Base-by-base conservation (phyloP, 23 red algal species). In the Gracilaria gracilis region DNA sequence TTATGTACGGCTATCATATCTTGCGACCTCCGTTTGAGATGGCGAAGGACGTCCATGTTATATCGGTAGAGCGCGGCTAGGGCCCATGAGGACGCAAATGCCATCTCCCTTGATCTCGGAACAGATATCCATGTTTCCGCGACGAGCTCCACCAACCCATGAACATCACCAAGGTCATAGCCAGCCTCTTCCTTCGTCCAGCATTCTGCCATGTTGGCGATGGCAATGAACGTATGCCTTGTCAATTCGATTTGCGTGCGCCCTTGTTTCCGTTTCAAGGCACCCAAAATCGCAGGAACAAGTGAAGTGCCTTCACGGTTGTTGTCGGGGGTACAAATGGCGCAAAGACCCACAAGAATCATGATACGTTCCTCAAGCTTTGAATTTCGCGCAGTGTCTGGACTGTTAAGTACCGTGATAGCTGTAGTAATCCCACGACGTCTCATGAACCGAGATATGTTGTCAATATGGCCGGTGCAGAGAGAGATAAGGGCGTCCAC, bases 401-500 rank as follows among this genome's bases (percentile, higher is more conserved):
- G 29, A 25, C 25, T 38, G 9, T 48, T 62, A 35, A 90, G 29
- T 0, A 81, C 20, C 0, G 50, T 40, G 20, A 90, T 61, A 54
- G 87, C 78, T 27, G 75, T 78, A 24, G 51, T 21, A 69, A 92
- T 62, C 1, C 61, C 89, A 20, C 80, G 61, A 12, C 58, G 58
- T 47, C 89, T 61, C 89, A 92, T 84, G 65, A 84, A 25, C 11
- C 89, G 57, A 13, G 89, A 92, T 17, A 92, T 71, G 50, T 92
- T 92, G 32, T 92, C 89, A 42, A 92, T 79, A 79, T 92, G 89
- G 0, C 79, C 89, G 20, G 61, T 24, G 49, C 58, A 77, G 31
- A 92, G 61, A 0, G 80, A 73, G 49, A 78, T 58, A 13, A 92
- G 78, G 6, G 89, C 42, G 7, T 59, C 27, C 40, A 83, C 53